These are phyloP conservation scores for Hirschfeldia incana DNA, from an alignment of 345 rosid species.

Conservation along the genomic window DNA sequence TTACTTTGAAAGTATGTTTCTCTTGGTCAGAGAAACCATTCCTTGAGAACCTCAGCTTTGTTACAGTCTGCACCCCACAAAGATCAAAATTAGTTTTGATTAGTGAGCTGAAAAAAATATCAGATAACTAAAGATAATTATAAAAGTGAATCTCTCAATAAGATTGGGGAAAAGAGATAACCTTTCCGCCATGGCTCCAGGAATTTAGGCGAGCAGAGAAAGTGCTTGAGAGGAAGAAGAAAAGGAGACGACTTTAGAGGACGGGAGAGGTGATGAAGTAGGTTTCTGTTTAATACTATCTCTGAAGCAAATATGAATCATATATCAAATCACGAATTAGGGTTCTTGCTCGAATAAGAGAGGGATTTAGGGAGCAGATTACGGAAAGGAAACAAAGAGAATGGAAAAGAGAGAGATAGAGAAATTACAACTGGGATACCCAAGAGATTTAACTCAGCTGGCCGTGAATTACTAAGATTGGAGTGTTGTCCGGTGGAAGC, in stretches of 20 bases:
- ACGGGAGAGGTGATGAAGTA: slow-evolving; percentile 36
- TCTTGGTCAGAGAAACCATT: slow-evolving; percentile 57
- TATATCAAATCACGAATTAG: too few species aligned
- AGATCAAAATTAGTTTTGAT: background rate
- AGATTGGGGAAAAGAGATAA: background rate
- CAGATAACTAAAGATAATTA: background rate
- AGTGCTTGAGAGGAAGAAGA: slow-evolving; percentile 41
- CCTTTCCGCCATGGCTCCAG: too few species aligned
- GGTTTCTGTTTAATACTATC: slow-evolving; percentile 22
- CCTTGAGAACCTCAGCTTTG: slow-evolving; percentile 89
- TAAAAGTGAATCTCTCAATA: background rate
- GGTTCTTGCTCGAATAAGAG: too few species aligned
- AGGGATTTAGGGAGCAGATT: too few species aligned
- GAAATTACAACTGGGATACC: too few species aligned
- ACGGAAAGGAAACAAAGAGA: too few species aligned
- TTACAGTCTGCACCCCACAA: slow-evolving; percentile 58
- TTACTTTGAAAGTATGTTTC: slow-evolving; percentile 69
- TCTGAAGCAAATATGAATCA: background rate
- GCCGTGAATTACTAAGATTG: too few species aligned
- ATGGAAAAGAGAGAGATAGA: too few species aligned
- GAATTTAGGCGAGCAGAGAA: background rate
- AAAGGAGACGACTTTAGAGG: slow-evolving; percentile 42
- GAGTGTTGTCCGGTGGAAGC: too few species aligned
- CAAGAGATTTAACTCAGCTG: too few species aligned
- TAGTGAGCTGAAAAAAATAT: too few species aligned